Percentiles rank a stretch among this genome's conserved stretches.
Conservation (phyloP, 352 stramenopile species). For the Pythium sp. region DNA sequence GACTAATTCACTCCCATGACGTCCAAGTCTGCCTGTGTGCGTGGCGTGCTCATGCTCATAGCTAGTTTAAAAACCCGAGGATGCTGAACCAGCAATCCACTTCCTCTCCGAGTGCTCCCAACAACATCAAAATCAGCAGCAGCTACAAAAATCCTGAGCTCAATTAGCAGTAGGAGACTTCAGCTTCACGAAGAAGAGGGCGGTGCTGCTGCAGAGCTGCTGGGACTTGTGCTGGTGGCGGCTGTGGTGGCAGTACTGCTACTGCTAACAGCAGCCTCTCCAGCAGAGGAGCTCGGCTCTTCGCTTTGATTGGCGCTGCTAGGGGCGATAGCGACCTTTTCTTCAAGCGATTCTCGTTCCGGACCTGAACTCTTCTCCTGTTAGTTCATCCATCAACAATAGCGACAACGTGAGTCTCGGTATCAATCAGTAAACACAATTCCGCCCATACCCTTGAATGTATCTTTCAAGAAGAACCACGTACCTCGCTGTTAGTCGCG, state of each 20-base stretch:
- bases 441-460: not conserved
- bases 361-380: not conserved
- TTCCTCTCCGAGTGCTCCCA: not conserved
- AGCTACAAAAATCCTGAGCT: not conserved
- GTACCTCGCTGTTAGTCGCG: constrained; percentile 4
- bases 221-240: not conserved
- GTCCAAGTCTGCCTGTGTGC: too few relatives aligned
- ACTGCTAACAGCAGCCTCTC: not conserved
- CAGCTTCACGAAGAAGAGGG: not conserved
- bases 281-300: not conserved
- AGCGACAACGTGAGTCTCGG: not conserved
- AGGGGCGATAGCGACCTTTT: constrained; percentile 3
- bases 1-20: not conserved
- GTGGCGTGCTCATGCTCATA: not conserved
- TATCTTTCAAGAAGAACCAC: not conserved
- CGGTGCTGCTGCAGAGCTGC: not conserved
- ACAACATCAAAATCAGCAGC: not conserved
- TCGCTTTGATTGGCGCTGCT: not conserved
- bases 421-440: not conserved
- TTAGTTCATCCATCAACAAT: not conserved
- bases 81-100: not conserved
- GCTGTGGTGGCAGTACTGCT: not conserved
- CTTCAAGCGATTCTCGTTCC: constrained; percentile 13
- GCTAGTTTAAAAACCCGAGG: not conserved
- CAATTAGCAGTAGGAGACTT: not conserved